Percentiles rank a stretch among this genome's conserved stretches.
phyloP scores from a whole-genome alignment of 495 filamentous ascomycete species.

The Lasiosphaeria hispida region DNA sequence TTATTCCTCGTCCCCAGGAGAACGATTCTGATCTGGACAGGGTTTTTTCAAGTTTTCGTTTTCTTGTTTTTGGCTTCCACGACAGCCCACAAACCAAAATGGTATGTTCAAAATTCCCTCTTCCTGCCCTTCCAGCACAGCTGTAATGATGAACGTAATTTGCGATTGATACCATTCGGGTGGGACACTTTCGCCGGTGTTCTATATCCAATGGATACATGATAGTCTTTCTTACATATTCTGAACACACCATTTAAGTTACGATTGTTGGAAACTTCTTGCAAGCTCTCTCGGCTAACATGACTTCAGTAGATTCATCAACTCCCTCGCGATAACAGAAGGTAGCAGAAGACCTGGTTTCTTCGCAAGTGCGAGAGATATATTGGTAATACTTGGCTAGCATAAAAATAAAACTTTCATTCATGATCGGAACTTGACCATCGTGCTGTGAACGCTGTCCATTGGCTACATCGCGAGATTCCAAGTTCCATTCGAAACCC shows the following conservation, averaged over 20 bases:
- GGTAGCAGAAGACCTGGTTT: too few relatives aligned
- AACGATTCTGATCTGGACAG: too few relatives aligned
- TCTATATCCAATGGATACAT: conserved; percentile 30
- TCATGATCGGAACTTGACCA: too few relatives aligned
- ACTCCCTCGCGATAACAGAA: neutral
- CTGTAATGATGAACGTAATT: conserved; percentile 35
- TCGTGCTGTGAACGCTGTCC: too few relatives aligned
- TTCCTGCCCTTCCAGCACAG: neutral
- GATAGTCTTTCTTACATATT: conserved; percentile 39
- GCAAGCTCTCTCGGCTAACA: neutral
- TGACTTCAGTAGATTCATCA: neutral
- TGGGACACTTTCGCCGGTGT: conserved; percentile 33
- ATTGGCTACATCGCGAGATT: too few relatives aligned
- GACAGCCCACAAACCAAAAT: neutral
- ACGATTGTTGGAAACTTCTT: neutral
- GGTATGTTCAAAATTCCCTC: neutral
- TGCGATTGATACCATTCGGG: conserved; percentile 34
- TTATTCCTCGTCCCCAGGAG: too few relatives aligned
- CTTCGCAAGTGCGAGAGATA: too few relatives aligned
- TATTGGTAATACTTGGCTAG: too few relatives aligned
- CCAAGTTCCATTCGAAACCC: too few relatives aligned
- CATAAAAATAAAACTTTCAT: too few relatives aligned
- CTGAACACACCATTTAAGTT: conserved; percentile 18
- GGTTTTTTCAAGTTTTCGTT: too few relatives aligned
- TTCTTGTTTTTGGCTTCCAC: too few relatives aligned